Conservation (phyloP, 1,139 yeast genomes). For the Lodderomyces jiufengensis region DNA sequence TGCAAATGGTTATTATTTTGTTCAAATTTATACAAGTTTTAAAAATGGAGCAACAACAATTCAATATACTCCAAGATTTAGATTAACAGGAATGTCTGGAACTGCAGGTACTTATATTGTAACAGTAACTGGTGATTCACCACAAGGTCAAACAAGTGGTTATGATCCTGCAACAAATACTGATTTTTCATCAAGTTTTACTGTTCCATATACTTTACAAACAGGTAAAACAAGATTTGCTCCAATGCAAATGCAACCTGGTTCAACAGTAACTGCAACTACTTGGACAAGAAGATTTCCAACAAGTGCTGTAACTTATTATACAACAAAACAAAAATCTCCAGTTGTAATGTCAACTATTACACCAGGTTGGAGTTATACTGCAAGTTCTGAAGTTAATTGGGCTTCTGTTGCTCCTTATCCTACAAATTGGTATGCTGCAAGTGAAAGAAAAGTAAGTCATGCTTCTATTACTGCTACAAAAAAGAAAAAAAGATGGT, state of each 20-base stretch:
- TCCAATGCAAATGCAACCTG: conserved; percentile 91
- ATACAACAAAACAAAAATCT: conserved; percentile 39
- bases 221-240: conserved; percentile 76
- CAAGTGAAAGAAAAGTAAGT: conserved; percentile 33
- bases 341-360: conserved; percentile 57
- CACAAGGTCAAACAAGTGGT: conserved; percentile 27
- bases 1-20: conserved; percentile 62
- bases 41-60: conserved; percentile 50
- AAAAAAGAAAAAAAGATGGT: conserved; percentile 37
- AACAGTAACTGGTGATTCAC: conserved; percentile 29
- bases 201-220: conserved; percentile 65
- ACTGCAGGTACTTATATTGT: conserved; percentile 28
- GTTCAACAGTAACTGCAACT: conserved; percentile 59
- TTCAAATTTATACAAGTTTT: conserved; percentile 56
- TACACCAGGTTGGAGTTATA: conserved; percentile 82
- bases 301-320: conserved; percentile 60
- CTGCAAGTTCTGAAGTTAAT: conserved; percentile 60
- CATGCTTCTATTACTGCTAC: conserved; percentile 39
- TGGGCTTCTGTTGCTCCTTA: conserved; percentile 65
- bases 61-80: conserved; percentile 69
- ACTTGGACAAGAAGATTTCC: conserved; percentile 63
- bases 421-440: conserved; percentile 52
- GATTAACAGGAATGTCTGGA: conserved; percentile 70
- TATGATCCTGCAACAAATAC: conserved; percentile 26
- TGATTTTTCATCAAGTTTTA: conserved; percentile 29